Percentiles rank a stretch among this genome's conserved stretches.
phyloP scores from a whole-genome alignment of 1,284 basidiomycete genomes.

The Thecaphora frezii region DNA sequence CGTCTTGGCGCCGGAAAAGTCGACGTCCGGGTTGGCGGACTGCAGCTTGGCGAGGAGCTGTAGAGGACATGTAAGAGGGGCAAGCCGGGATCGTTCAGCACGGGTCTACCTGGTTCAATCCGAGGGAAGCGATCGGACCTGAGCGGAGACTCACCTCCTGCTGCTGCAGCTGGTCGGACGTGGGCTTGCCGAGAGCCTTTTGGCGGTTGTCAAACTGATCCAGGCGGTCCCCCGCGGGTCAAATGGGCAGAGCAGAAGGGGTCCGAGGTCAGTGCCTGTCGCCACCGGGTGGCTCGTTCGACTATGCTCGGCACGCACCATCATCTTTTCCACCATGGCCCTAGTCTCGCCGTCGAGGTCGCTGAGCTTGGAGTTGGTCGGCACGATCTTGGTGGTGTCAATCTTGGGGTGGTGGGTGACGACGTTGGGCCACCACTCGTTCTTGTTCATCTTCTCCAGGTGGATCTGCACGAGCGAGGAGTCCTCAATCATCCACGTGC shows the following conservation, averaged over 20 bases:
- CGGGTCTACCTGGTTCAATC: too few species aligned
- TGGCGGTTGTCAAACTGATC: constrained; percentile 92
- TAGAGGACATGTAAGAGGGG: too few species aligned
- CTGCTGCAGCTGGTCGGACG: constrained; percentile 56
- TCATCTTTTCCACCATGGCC: constrained; percentile 99
- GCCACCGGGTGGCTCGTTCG: too few species aligned
- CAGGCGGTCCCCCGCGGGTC: background rate
- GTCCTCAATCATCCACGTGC: constrained; percentile 94
- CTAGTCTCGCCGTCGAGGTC: constrained; percentile 92
- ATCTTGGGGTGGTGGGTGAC: constrained; percentile 93
- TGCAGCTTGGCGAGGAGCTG: constrained; percentile 23
- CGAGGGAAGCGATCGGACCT: too few species aligned
- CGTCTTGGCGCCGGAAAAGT: constrained; percentile 37
- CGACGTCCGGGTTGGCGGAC: constrained; percentile 32
- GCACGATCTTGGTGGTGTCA: constrained; percentile 93
- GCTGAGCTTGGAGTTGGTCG: constrained; percentile 90
- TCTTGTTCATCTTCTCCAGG: constrained; percentile 81
- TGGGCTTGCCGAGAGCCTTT: constrained; percentile 89
- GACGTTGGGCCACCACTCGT: constrained; percentile 97
- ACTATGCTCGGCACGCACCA: too few species aligned
- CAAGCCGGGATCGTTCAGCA: too few species aligned
- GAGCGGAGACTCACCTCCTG: constrained; percentile 25
- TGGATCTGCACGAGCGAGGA: constrained; percentile 73
- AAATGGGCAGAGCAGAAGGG: too few species aligned
- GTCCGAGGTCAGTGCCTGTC: constrained; percentile 6